Evolutionary conservation across 257 asterid genomes (phyloP).

Genomic region (Fraxinus pennsylvanica): DNA sequence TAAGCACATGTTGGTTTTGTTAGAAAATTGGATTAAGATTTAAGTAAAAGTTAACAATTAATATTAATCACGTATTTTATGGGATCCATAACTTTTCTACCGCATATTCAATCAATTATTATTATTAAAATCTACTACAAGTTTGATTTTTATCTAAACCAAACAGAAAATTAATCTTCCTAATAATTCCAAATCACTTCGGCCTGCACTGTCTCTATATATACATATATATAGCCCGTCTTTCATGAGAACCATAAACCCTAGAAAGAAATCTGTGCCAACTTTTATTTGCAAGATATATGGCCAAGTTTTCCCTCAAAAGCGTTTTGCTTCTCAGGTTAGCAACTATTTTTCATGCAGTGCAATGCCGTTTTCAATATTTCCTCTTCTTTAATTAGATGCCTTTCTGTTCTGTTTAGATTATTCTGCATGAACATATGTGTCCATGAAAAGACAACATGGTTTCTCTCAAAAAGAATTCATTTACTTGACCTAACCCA

Average conservation of each 20-base stretch:
- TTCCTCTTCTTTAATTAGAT: not conserved
- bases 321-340: conserved; percentile 32
- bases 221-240: not conserved
- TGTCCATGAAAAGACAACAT: no score
- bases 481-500: not conserved
- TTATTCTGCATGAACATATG: not conserved
- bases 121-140: no score
- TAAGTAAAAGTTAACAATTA: no score
- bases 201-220: not conserved
- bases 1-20: no score
- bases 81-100: no score
- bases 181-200: not conserved
- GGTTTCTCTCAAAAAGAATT: no score
- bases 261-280: not conserved
- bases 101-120: no score
- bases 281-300: not conserved
- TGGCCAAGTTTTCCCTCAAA: conserved; percentile 25
- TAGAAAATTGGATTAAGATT: no score
- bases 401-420: no score
- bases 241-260: not conserved
- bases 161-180: no score
- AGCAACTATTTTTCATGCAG: conserved; percentile 2
- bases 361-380: not conserved
- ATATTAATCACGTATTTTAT: no score
- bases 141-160: no score